phyloP scores from a whole-genome alignment of 805 yeast genomes.

The Dipodascus geniculatus region DNA sequence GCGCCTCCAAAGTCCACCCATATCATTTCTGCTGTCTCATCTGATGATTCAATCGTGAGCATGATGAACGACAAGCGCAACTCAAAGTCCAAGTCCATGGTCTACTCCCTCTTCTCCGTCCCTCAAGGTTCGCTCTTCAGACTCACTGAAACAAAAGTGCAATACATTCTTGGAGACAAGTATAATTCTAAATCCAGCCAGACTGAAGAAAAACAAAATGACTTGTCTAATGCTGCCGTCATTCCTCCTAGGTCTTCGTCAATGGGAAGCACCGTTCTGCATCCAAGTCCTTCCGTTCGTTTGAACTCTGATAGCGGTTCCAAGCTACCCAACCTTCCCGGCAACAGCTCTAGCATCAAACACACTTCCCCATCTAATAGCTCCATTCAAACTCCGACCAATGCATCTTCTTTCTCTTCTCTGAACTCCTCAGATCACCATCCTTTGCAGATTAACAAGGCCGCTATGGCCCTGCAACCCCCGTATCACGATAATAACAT shows the following conservation, averaged over 20 bases:
- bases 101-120: slow-evolving; percentile 2
- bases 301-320: background rate
- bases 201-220: too few species aligned
- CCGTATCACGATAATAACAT: background rate
- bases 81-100: background rate
- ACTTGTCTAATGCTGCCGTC: background rate
- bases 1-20: background rate
- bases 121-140: slow-evolving; percentile 2
- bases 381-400: background rate
- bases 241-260: background rate
- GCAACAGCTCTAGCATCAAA: background rate
- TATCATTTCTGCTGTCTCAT: slow-evolving; percentile 1
- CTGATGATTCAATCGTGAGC: background rate
- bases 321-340: background rate
- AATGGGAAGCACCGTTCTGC: background rate
- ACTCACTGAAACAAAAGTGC: slow-evolving; percentile 2
- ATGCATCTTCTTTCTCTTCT: background rate
- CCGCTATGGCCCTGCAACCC: background rate
- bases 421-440: background rate
- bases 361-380: background rate
- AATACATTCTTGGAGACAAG: background rate
- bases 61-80: background rate
- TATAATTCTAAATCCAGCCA: too few species aligned
- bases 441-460: background rate
- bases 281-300: background rate